Base-by-base conservation (phyloP, 768 basidiomycete genomes). In the Mycena polygramma region DNA sequence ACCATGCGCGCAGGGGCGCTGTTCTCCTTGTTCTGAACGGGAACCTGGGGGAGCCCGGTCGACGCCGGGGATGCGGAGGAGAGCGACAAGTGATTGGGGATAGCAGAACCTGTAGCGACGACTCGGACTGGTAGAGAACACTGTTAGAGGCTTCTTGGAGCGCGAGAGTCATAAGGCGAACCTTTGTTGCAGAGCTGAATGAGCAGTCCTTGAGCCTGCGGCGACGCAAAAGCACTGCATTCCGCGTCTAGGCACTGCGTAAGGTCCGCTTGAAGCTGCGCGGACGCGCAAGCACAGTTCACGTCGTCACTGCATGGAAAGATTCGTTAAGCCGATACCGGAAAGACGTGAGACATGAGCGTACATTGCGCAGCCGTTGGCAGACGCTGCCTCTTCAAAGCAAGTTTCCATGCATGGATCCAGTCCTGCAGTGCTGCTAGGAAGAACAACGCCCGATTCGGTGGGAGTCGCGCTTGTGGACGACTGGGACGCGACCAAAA, bases 381-480 rank as follows among this genome's bases (percentile, higher is more conserved):
- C 67, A 14, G 20, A 53, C 15, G 71, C 71, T 1, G 71, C 71
- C 13, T 52, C 22, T 60, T 73, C 71, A 48, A 69, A 73, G 39
- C 71, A 73, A 9, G 67, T 65, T 24, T 73, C 71, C 71, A 73
- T 73, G 64, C 71, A 73, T 48, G 71, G 71, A 35, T 73, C 71
- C 71, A 73, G 68, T 57, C 68, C 71, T 17, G 71, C 68, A 35
- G 68, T 73, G 49, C 71, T 69, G 59, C 68, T 69, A 13, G 68
- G 71, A 35, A 73, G 71, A 13, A 69, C 68, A 6, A 73, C 53
- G n/a, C 71, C 69, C 24, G 71, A 69, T 43, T 19, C 51, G 2
- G 71, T 69, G 37, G 71, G 61, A 53, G 60, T 69, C 17, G 66
- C 66, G n/a, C 35, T 49, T 19, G 54, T 57, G 43, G 63, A 55